Percentiles rank a stretch among this genome's conserved stretches.
phyloP scores from a whole-genome alignment of 306 rosid species.

The Styphnolobium japonicum region DNA sequence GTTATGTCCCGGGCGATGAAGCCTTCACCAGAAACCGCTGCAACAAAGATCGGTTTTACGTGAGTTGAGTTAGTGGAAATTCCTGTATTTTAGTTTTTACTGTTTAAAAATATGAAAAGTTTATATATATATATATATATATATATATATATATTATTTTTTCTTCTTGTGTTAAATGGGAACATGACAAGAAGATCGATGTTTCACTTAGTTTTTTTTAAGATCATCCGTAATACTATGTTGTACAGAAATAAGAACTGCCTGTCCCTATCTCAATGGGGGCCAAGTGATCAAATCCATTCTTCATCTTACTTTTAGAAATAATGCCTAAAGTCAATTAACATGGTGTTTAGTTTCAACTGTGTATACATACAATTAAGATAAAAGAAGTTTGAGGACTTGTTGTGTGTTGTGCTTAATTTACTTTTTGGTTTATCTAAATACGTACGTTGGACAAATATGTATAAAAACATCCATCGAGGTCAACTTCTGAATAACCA shows the following conservation, averaged over 20 bases:
- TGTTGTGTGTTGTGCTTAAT: no score
- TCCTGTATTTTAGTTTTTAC: neutral
- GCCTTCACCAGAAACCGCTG: constrained; percentile 63
- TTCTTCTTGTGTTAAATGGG: neutral
- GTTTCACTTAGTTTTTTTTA: neutral
- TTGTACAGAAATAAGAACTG: constrained; percentile 24
- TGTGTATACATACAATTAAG: no score
- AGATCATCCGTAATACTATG: neutral
- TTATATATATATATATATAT: no score
- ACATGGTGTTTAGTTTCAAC: neutral
- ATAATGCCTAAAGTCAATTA: no score
- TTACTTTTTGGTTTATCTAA: no score
- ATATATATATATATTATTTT: neutral
- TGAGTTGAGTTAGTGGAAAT: neutral
- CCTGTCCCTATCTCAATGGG: constrained; percentile 3
- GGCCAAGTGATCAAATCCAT: neutral
- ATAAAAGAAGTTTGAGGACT: no score
- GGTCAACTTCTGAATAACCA: no score
- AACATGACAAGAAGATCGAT: neutral
- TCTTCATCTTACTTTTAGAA: no score
- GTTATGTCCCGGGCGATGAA: constrained; percentile 78
- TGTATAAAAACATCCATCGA: no score
- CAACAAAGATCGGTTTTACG: neutral
- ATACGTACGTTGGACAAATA: no score
- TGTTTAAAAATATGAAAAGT: neutral